Percentiles rank a stretch among this genome's conserved stretches.
Evolutionary conservation across 2,329 filamentous ascomycete species (phyloP).

Genomic region (Volutella citrinella): DNA sequence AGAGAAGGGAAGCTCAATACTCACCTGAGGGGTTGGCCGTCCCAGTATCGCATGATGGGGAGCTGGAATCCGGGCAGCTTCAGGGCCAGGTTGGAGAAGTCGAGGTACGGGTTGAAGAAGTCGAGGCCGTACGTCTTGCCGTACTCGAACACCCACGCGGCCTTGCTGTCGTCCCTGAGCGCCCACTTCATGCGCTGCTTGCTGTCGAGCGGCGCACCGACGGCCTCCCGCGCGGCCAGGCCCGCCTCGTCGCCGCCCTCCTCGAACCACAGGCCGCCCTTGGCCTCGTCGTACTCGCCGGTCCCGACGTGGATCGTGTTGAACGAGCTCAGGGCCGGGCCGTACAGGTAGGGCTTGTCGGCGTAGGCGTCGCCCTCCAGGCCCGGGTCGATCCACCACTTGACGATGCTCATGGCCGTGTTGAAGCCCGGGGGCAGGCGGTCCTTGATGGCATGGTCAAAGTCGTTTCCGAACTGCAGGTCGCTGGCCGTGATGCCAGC

Average conservation of each 20-base stretch:
- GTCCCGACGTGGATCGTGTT: conserved; percentile 70
- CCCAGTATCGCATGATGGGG: conserved; percentile 75
- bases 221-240: conserved; percentile 38
- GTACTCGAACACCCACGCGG: conserved; percentile 53
- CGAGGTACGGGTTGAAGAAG: conserved; percentile 91
- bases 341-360: conserved; percentile 82
- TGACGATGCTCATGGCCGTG: conserved; percentile 79
- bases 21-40: conserved; percentile 73
- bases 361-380: conserved; percentile 87
- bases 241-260: conserved; percentile 64
- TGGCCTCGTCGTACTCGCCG: conserved; percentile 42
- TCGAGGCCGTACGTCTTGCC: conserved; percentile 52
- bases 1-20: too few relatives aligned
- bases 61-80: conserved; percentile 70
- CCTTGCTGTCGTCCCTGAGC: conserved; percentile 45
- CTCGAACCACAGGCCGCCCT: conserved; percentile 56
- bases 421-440: conserved; percentile 82
- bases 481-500: conserved; percentile 64
- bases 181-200: conserved; percentile 60
- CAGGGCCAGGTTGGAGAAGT: conserved; percentile 73
- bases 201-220: conserved; percentile 50
- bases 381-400: conserved; percentile 88
- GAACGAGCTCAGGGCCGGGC: conserved; percentile 75
- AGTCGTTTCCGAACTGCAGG: conserved; percentile 92
- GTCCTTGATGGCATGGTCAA: conserved; percentile 85